Base-by-base conservation (phyloP, 129 eudicot species). In the Flaveria linearis region DNA sequence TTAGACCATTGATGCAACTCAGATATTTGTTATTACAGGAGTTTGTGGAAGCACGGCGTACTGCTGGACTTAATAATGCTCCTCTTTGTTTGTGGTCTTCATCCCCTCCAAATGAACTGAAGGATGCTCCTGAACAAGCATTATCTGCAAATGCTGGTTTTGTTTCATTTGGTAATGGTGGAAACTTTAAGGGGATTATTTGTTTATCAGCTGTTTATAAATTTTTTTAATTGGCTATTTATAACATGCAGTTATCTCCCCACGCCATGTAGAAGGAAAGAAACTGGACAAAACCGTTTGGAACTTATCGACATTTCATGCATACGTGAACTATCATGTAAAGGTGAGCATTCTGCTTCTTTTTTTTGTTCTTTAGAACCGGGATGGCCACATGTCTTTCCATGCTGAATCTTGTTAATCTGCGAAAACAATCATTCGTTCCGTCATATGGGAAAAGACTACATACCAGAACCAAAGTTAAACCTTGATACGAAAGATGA, bases 251-350 rank as follows among this genome's bases (percentile, higher is more conserved):
- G 98, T 91, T 68, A 87, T 94, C 66, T 85, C 76, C 77, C 90
- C 97, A 71, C 93, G 97, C 73, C 97, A 94, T 68, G 97, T 94
- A 46, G 97, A 94, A 65, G 90, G 93, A 78, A 91, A 83, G 73
- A 94, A 91, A 76, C 85, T 94, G 76, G 98, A 94, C 74, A 91
- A 84, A 86, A 94, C 98, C 23, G 96, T 91, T 42, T 94, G 98
- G 98, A 94, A 77, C 78, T 81, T 94, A 76, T 88, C 91, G 65
- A 91, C 97, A 13, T 93, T 94, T 76, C 97, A 85, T 87, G 97
- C 98, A 39, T 94, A 88, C 74, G 97, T 94, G 51, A 88, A 88
- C 69, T 94, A 94, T 80, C 98, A 94, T 82, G 98, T 94, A 47
- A 94, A 94, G 96, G 98, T 91, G 81, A 85, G 78, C 75, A 64